These are phyloP conservation scores for Suillus subluteus DNA, from an alignment of 768 basidiomycete species.

Conservation along the genomic window DNA sequence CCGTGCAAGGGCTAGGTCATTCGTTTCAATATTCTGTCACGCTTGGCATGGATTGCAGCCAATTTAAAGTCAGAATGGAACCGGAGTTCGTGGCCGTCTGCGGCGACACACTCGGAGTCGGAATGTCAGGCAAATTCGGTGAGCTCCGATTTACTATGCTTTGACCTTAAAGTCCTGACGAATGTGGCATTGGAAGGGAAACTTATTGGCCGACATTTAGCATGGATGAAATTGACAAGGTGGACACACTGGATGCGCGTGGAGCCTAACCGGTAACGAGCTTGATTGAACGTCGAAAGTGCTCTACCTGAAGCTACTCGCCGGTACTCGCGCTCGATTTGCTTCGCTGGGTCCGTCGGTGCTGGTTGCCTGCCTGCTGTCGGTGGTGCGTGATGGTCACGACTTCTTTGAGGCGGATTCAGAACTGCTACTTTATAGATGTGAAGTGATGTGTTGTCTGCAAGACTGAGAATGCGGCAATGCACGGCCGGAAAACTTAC, in stretches of 20 bases:
- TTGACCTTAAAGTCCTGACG: conserved; percentile 83
- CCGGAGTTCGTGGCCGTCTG: conserved; percentile 65
- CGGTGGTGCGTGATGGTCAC: background rate
- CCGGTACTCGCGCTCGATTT: conserved; percentile 75
- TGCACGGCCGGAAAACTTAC: background rate
- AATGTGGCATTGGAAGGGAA: conserved; percentile 87
- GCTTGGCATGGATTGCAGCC: background rate
- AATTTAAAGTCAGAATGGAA: conserved; percentile 78
- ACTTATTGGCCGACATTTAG: conserved; percentile 87
- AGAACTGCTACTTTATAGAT: background rate
- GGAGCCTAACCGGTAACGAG: conserved; percentile 42
- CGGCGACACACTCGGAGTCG: background rate
- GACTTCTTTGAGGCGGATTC: background rate
- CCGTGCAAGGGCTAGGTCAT: conserved; percentile 31
- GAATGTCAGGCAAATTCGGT: conserved; percentile 5
- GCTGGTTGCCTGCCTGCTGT: background rate
- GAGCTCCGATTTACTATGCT: conserved; percentile 13
- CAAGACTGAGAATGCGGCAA: background rate
- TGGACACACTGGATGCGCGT: conserved; percentile 38
- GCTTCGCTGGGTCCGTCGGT: conserved; percentile 72
- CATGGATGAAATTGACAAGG: conserved; percentile 87
- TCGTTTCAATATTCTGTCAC: background rate
- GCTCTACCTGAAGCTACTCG: conserved; percentile 27
- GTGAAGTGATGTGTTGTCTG: background rate
- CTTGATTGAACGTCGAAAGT: background rate